phyloP scores from a whole-genome alignment of 768 basidiomycete genomes.

The Suillus clintonianus region DNA sequence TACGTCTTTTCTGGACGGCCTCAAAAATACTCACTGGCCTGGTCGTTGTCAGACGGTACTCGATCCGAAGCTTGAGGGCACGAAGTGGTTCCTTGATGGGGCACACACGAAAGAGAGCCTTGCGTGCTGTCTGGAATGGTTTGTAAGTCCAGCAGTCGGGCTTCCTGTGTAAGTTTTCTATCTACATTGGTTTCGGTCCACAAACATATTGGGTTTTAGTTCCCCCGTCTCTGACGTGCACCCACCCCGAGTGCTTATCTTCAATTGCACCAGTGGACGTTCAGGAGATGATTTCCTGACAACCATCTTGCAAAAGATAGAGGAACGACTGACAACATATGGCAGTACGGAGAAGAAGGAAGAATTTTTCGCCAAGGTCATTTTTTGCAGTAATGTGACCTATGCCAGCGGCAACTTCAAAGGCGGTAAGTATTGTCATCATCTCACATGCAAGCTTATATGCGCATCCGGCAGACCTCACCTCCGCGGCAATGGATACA shows the following conservation, averaged over 20 bases:
- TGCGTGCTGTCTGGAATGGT: conserved; percentile 88
- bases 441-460: conserved; percentile 1
- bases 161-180: conserved; percentile 33
- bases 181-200: conserved; percentile 3
- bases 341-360: conserved; percentile 38
- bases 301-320: conserved; percentile 54
- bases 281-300: conserved; percentile 74
- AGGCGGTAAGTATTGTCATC: conserved; percentile 60
- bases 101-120: conserved; percentile 95
- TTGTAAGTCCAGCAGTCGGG: conserved; percentile 59
- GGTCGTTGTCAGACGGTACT: conserved; percentile 87
- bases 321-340: conserved; percentile 45
- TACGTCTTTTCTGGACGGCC: conserved; percentile 55
- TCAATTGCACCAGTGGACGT: conserved; percentile 94
- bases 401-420: conserved; percentile 89
- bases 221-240: conserved; percentile 17
- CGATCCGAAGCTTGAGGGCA: conserved; percentile 53
- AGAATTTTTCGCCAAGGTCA: conserved; percentile 76
- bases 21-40: conserved; percentile 82
- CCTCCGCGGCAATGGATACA: conserved; percentile 63
- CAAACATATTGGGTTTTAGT: conserved; percentile 1
- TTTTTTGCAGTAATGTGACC: conserved; percentile 97
- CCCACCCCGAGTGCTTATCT: conserved; percentile 68
- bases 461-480: conserved; percentile 60
- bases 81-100: conserved; percentile 92